These are phyloP conservation scores for Globisporangium parvum DNA, from an alignment of 352 stramenopile genomes.

Conservation along the genomic window DNA sequence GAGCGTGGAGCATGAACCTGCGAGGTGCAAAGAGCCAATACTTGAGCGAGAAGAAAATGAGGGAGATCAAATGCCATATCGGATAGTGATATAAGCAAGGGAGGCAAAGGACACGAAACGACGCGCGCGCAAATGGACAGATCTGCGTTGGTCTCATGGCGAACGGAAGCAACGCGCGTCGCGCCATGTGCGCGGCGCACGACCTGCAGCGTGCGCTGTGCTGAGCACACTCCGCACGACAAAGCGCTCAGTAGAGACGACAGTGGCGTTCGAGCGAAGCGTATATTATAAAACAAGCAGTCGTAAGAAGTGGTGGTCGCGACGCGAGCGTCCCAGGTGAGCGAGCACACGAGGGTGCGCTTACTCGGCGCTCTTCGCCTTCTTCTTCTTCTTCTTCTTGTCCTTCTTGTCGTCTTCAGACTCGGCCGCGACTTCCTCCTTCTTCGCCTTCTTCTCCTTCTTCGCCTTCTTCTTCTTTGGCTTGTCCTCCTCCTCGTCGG, in stretches of 20 bases:
- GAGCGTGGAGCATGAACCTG: not conserved
- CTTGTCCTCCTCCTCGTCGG: conserved; percentile 63
- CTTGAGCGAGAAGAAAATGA: not conserved
- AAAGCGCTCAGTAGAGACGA: not conserved
- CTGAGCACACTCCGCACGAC: not conserved
- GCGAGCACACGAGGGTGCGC: conserved; percentile 1
- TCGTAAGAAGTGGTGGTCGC: conserved; percentile 3
- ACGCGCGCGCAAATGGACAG: no score
- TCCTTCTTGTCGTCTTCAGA: conserved; percentile 39
- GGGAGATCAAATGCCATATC: no score
- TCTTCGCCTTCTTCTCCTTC: conserved; percentile 78
- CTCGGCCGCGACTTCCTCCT: conserved; percentile 25
- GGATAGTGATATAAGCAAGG: not conserved
- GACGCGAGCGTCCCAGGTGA: no score
- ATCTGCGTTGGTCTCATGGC: no score
- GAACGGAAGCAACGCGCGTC: no score
- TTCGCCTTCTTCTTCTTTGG: conserved; percentile 80
- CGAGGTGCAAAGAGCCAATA: not conserved
- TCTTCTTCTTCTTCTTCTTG: conserved; percentile 56
- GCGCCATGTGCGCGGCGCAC: not conserved
- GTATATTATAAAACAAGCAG: conserved; percentile 19
- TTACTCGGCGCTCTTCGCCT: conserved; percentile 19
- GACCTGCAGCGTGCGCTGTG: not conserved
- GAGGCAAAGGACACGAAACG: not conserved
- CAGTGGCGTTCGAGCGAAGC: not conserved